Percentiles rank a stretch among this genome's conserved stretches.
Conservation (phyloP, 1,139 yeast genomes). For the Taphrina deformans region DNA sequence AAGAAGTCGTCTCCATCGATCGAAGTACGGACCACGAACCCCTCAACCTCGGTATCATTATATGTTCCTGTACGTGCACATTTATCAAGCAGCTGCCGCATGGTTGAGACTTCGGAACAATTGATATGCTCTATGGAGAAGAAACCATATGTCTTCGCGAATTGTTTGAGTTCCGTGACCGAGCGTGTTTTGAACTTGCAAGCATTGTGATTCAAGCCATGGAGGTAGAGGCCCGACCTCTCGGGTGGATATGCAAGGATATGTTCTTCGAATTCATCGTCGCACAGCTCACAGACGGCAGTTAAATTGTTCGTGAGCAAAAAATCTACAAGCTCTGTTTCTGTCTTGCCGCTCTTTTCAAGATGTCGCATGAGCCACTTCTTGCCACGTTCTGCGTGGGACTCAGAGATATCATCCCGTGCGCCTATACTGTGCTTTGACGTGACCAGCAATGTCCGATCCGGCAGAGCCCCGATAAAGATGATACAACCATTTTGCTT, state of each 20-base stretch:
- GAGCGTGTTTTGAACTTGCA: slow-evolving; percentile 65
- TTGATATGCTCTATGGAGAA: slow-evolving; percentile 48
- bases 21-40: slow-evolving; percentile 78
- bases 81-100: slow-evolving; percentile 57
- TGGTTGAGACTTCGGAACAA: slow-evolving; percentile 48
- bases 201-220: slow-evolving; percentile 76
- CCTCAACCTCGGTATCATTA: slow-evolving; percentile 75
- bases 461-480: slow-evolving; percentile 70
- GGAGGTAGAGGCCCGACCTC: slow-evolving; percentile 79
- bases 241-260: slow-evolving; percentile 70
- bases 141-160: slow-evolving; percentile 76
- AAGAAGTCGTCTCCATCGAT: slow-evolving; percentile 55
- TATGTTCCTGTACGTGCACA: slow-evolving; percentile 70
- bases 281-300: slow-evolving; percentile 91
- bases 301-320: slow-evolving; percentile 61
- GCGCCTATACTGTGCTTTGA: slow-evolving; percentile 87
- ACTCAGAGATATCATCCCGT: slow-evolving; percentile 50
- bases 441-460: slow-evolving; percentile 70
- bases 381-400: slow-evolving; percentile 53
- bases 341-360: slow-evolving; percentile 46
- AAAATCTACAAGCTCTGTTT: slow-evolving; percentile 57
- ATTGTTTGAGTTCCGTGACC: slow-evolving; percentile 57
- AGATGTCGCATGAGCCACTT: slow-evolving; percentile 59
- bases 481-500: slow-evolving; percentile 95
- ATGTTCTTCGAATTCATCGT: slow-evolving; percentile 92